A percentile compares a stretch with the other conserved stretches of the same genome.
These are phyloP conservation scores for Erythrobasidium yunnanense DNA, from an alignment of 768 basidiomycete genomes.

Conservation along the genomic window DNA sequence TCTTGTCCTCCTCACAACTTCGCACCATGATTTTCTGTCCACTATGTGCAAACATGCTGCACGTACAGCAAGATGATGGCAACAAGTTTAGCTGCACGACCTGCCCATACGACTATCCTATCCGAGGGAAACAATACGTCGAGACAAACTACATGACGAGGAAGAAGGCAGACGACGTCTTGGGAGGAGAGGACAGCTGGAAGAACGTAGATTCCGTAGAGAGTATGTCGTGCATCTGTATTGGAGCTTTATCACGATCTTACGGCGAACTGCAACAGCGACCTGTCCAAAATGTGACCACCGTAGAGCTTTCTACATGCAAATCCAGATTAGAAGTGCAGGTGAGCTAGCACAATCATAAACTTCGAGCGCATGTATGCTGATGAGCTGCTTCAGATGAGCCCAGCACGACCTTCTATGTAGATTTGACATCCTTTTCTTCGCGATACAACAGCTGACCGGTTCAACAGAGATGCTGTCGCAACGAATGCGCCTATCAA, in stretches of 20 bases:
- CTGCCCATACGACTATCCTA: constrained; percentile 91
- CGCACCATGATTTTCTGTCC: too few relatives aligned
- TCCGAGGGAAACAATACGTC: constrained; percentile 54
- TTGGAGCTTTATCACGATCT: background rate
- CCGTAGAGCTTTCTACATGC: constrained; percentile 79
- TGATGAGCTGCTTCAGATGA: constrained; percentile 28
- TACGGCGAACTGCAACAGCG: constrained; percentile 41
- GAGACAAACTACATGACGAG: constrained; percentile 85
- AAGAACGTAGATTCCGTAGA: constrained; percentile 27
- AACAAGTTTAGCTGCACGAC: constrained; percentile 80
- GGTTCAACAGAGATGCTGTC: background rate
- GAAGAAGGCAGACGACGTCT: constrained; percentile 90
- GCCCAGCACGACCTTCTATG: constrained; percentile 39
- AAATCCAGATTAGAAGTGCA: constrained; percentile 87
- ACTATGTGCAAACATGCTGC: constrained; percentile 76
- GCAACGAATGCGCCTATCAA: constrained; percentile 15
- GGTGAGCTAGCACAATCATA: constrained; percentile 46
- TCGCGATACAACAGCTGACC: background rate
- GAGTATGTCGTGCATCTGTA: constrained; percentile 8
- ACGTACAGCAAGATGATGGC: constrained; percentile 59
- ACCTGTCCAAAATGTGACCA: constrained; percentile 72
- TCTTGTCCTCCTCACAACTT: too few relatives aligned
- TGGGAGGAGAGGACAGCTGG: constrained; percentile 48
- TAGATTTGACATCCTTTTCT: constrained; percentile 14
- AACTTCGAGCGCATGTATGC: constrained; percentile 42